These are phyloP conservation scores for Alternaria sp. DNA, from an alignment of 2,329 filamentous ascomycete species.

Conservation along the genomic window DNA sequence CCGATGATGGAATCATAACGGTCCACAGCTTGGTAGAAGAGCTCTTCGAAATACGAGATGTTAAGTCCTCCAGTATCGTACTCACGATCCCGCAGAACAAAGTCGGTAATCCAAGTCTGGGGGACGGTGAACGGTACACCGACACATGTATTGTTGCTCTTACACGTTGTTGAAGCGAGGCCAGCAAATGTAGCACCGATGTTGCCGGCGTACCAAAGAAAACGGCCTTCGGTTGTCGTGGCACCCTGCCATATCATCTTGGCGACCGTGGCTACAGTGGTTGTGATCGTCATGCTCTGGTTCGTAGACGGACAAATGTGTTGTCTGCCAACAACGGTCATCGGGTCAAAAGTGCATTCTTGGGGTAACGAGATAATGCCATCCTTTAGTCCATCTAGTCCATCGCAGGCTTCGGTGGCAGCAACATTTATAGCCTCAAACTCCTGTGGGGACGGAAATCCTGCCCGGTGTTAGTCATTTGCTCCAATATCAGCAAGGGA, in stretches of 20 bases:
- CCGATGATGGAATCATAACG: slow-evolving; percentile 25
- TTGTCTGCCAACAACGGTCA: slow-evolving; percentile 20
- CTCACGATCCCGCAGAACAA: slow-evolving; percentile 22
- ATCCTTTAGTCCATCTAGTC: slow-evolving; percentile 45
- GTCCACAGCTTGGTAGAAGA: slow-evolving; percentile 18
- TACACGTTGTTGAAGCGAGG: slow-evolving; percentile 17
- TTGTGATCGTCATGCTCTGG: slow-evolving; percentile 14
- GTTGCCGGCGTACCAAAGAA: slow-evolving; percentile 25
- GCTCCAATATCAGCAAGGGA: not conserved
- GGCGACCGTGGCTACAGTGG: slow-evolving; percentile 20
- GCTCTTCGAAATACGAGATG: slow-evolving; percentile 13
- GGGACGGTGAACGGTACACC: slow-evolving; percentile 19
- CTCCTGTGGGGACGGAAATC: slow-evolving; percentile 30
- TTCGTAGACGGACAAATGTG: slow-evolving; percentile 15
- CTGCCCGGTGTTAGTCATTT: not conserved
- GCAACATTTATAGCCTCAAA: slow-evolving; percentile 28
- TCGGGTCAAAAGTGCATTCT: slow-evolving; percentile 33
- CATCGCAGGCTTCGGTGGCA: slow-evolving; percentile 33
- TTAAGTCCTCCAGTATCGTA: slow-evolving; percentile 16
- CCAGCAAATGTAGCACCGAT: slow-evolving; percentile 17
- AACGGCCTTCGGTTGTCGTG: slow-evolving; percentile 14
- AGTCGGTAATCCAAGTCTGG: slow-evolving; percentile 23
- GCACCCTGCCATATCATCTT: slow-evolving; percentile 27
- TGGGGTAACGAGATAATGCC: slow-evolving; percentile 32
- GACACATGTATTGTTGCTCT: slow-evolving; percentile 20